Evolutionary conservation across 1,139 yeast species (phyloP), one percentile per base, ranked within the genome.

Genomic region (Debaryomyces sp.): DNA sequence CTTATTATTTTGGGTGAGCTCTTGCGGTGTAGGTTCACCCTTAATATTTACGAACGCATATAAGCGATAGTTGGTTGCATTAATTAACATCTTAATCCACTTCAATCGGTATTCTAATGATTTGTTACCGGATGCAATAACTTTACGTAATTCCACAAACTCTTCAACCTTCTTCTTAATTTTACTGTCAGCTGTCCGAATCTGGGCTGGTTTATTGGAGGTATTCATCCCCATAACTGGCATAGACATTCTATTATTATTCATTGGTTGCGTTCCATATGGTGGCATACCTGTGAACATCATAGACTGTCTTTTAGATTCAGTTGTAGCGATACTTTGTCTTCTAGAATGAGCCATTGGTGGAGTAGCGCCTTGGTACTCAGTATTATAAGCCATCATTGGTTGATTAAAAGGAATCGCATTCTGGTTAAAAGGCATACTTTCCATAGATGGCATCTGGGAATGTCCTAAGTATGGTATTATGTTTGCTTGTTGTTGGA

Each of bases 51-150:
- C 70, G 52, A 69, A 75, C 7, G 73, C 64, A 54, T 72, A 76
- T 29, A 77, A 63, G 54, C 70, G 68, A 56, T 60, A 68, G 55
- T 74, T 75, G 33, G 75, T 69, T 10, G 80, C 78, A 27, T 60
- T 58, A 35, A 77, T 67, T 55, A 77, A 65, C 78, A 72, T 73
- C 53, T 73, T 73, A 32, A 72, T 68, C 81, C 81, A 77, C 55
- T 68, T 66, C 45, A 75, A 62, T 45, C 81, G 62, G 57, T 64
- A 75, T 50, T 75, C 80, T 42, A 68, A 62, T 1, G 77, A 61
- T 56, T 77, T 77, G 52, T 75, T 75, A 17, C 81, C 81, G 1
- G 73, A 59, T 3, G 80, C 73, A 50, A 77, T 77, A 10, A 70
- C 54, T 21, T 58, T 53, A 41, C 81, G 66, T 49, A 77, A 65